Evolutionary conservation across 2,329 filamentous ascomycete genomes (phyloP), one percentile per base, ranked within the genome.

Genomic region (Colletotrichum salicis): DNA sequence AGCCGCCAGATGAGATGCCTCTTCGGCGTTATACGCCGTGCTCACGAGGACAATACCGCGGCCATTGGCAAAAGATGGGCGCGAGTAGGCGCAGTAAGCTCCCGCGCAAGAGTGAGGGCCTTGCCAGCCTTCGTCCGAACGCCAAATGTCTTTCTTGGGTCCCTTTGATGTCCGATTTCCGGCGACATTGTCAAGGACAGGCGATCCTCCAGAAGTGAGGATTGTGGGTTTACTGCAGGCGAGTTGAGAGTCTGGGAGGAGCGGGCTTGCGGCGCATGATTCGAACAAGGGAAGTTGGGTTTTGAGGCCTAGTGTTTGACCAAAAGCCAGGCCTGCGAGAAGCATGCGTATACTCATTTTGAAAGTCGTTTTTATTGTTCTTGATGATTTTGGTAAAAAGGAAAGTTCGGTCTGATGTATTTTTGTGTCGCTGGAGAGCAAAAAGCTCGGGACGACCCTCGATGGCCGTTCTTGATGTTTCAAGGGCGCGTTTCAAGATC

Each of bases 1-100:
- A 1, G 69, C 69, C 4, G 58, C 24, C 5, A 71, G 51, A 24
- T 41, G 69, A n/a, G 69, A 71, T 1, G 71, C 60, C 54, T 72
- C 64, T 7, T 73, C 67, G 59, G 69, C 57, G 24, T 59, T 71
- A 29, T 74, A 71, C 0, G 79, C 71, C 1, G 78, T 80, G 55
- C 81, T 85, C 12, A 85, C 55, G 35, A 85, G 71, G 2, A 81
- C 79, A 67, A 84, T 80, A 48, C 83, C 83, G 7, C 82, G 76
- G 15, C 79, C 79, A 15, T 76, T 71, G 24, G 81, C 82, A 59
- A 84, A 84, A 3, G 70, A 73, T 2, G 75, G 67, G 59, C 80
- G 79, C 15, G 79, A 75, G 72, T 80, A 85, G 66, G 81, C 78
- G 75, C 82, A 85, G 74, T 69, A 74, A 11, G 35, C 22, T 5